Evolutionary conservation across 192 early-diverging fungal genomes (phyloP), one percentile per base, ranked within the genome.

Genomic region (Glomus cerebriforme): DNA sequence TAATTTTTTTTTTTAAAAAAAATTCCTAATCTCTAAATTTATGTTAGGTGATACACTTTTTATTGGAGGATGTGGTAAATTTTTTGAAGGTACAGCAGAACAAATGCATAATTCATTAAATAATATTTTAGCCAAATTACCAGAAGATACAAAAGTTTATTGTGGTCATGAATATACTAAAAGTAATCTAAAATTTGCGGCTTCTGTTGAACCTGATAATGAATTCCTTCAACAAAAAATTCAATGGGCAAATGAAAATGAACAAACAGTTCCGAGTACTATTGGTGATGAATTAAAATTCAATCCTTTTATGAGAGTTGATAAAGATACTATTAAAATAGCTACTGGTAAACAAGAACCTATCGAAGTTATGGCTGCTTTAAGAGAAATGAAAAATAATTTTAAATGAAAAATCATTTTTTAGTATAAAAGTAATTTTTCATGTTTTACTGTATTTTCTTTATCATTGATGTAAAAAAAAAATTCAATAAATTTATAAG

Each of bases 121-220:
- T 68, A 85, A 86, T 1, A 89, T 86, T 32, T 83, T 99, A 19
- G 94, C 86, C 0, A 67, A 72, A 1, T 85, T 99, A 22, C 96
- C 95, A 0, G 78, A 86, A 13, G 92, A 95, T 39, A 98, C 97
- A 1, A 84, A 89, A 71, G 95, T 98, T 8, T 98, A 93, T 70
- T 95, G 93, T 81, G 95, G 96, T 2, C 96, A 99, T 80, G 97
- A 99, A 82, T 99, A 99, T 77, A 99, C 96, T 3, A 77, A 78
- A 7, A 80, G 86, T 13, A 93, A 95, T 77, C 82, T 92, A 17
- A 77, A 88, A 75, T 98, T 98, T 88, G 95, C 96, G 0, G 79
- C 80, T 7, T 84, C 86, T 10, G 86, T 98, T 26, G 96, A 97
- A n/a, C 91, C 92, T 0, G 73, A 91, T 22, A 98, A 99, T 81